Conservation (phyloP, 2,329 filamentous ascomycete species). For the Penicillium sp. region DNA sequence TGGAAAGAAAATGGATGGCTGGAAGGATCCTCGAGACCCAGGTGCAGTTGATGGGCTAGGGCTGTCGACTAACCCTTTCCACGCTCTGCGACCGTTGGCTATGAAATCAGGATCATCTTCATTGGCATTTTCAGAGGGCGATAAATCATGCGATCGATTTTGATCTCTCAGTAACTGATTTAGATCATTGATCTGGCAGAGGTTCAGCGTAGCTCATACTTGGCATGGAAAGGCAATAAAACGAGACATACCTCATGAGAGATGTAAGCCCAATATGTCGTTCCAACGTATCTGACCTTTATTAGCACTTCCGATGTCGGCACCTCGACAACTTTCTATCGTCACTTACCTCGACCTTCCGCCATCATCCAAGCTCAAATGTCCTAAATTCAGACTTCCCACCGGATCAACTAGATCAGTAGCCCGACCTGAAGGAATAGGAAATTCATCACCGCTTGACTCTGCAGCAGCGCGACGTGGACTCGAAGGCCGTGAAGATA, state of each 20-base stretch:
- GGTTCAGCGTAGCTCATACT: neutral
- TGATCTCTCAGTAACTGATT: slow-evolving; percentile 47
- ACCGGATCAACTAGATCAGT: slow-evolving; percentile 45
- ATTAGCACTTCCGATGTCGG: neutral
- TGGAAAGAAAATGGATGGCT: slow-evolving; percentile 40
- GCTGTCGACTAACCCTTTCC: slow-evolving; percentile 22
- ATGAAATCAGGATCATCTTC: slow-evolving; percentile 26
- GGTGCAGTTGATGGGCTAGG: slow-evolving; percentile 6
- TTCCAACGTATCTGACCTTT: slow-evolving; percentile 44
- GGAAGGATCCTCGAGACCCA: slow-evolving; percentile 31
- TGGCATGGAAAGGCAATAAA: neutral
- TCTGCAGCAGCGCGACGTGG: slow-evolving; percentile 34
- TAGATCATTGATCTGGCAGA: slow-evolving; percentile 42
- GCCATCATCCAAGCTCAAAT: slow-evolving; percentile 46
- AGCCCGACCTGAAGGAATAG: slow-evolving; percentile 43
- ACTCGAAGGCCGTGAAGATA: slow-evolving; percentile 29
- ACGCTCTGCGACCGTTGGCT: slow-evolving; percentile 15
- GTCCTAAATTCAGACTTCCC: slow-evolving; percentile 42
- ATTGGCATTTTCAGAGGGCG: slow-evolving; percentile 17
- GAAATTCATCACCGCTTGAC: slow-evolving; percentile 43
- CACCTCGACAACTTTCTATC: neutral
- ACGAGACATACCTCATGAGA: slow-evolving; percentile 39
- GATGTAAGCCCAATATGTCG: slow-evolving; percentile 49
- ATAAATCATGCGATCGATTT: slow-evolving; percentile 35
- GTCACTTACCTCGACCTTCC: slow-evolving; percentile 34